phyloP scores from a whole-genome alignment of 1,284 basidiomycete species.

The Cryptococcus neoformans region DNA sequence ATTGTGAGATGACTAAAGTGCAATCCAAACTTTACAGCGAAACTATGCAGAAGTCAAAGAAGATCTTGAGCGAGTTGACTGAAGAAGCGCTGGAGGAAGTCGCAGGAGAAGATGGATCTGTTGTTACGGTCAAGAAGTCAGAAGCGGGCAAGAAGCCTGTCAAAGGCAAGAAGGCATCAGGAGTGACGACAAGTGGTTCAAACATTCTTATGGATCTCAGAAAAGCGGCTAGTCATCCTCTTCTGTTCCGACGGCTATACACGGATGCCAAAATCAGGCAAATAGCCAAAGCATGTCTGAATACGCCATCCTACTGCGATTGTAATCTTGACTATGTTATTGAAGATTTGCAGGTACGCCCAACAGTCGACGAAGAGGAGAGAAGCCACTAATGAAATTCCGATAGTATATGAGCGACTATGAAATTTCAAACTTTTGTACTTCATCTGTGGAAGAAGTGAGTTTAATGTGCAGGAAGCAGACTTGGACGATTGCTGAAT shows the following conservation, averaged over 20 bases:
- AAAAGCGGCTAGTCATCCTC: conserved; percentile 93
- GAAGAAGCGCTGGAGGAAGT: conserved; percentile 51
- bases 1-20: conserved; percentile 85
- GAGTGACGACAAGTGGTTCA: conserved; percentile 29
- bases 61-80: conserved; percentile 64
- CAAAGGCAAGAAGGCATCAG: conserved; percentile 57
- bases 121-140: conserved; percentile 44
- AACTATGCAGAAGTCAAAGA: conserved; percentile 76
- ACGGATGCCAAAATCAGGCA: conserved; percentile 69
- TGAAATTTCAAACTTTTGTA: conserved; percentile 78
- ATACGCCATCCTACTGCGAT: conserved; percentile 81
- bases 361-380: neutral
- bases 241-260: conserved; percentile 86
- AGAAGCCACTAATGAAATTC: neutral
- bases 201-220: conserved; percentile 94
- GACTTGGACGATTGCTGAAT: conserved; percentile 6
- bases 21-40: conserved; percentile 85
- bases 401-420: conserved; percentile 79
- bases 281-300: conserved; percentile 78
- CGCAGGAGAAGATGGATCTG: conserved; percentile 38
- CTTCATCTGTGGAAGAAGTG: conserved; percentile 69
- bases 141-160: conserved; percentile 66
- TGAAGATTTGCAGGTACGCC: conserved; percentile 70
- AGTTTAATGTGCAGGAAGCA: conserved; percentile 16
- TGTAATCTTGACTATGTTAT: conserved; percentile 76